Evolutionary conservation across 495 filamentous ascomycete genomes (phyloP).

Genomic region (Neurospora terricola): DNA sequence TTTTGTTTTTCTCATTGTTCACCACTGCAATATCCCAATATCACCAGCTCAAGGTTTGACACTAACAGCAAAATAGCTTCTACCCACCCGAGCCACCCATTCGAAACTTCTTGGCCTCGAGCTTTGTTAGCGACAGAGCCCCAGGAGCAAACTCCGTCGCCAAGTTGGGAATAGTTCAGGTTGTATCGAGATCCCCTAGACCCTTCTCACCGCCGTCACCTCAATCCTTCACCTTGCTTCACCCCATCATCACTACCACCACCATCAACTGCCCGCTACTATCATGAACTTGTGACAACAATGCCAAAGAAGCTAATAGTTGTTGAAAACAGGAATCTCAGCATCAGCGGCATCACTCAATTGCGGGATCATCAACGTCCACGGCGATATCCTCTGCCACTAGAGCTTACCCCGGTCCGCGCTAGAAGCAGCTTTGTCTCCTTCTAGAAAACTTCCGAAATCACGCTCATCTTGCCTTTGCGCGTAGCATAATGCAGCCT

Average conservation of each 20-base stretch:
- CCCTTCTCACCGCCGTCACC: neutral
- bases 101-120: neutral
- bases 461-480: slow-evolving; percentile 27
- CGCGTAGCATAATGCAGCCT: slow-evolving; percentile 36
- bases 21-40: neutral
- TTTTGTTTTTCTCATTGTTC: neutral
- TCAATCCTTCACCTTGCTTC: neutral
- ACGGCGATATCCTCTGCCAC: neutral
- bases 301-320: neutral
- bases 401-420: slow-evolving; percentile 2
- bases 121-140: neutral
- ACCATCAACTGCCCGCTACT: neutral
- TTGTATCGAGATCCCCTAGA: neutral
- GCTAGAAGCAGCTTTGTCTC: slow-evolving; percentile 30
- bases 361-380: neutral
- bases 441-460: slow-evolving; percentile 35
- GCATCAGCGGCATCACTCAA: neutral
- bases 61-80: neutral
- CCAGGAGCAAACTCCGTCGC: neutral
- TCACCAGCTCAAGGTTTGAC: neutral
- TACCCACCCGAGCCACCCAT: neutral
- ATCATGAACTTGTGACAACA: neutral
- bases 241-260: neutral
- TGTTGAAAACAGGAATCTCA: neutral
- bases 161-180: neutral